Conservation (phyloP, 164 flowering plant genomes). For the Kingdonia uniflora region DNA sequence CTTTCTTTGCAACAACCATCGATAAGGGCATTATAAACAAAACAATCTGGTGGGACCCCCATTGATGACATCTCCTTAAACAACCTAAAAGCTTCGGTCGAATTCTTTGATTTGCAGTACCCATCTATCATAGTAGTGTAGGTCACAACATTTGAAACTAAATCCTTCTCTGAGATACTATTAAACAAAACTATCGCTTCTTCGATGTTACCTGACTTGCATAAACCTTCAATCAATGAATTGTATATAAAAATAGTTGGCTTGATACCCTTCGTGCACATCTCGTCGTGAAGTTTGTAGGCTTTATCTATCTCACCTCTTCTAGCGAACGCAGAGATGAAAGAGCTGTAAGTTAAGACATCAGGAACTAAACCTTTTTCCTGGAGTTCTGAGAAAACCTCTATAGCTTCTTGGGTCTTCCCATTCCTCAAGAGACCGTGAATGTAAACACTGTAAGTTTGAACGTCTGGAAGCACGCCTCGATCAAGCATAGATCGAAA, state of each 20-base stretch:
- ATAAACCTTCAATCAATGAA: slow-evolving; percentile 47
- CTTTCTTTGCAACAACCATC: slow-evolving; percentile 57
- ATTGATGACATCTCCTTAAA: slow-evolving; percentile 40
- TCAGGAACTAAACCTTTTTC: slow-evolving; percentile 50
- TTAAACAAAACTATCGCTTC: slow-evolving; percentile 47
- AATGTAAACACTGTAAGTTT: slow-evolving; percentile 41
- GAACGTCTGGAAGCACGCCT: slow-evolving; percentile 37
- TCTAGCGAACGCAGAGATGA: slow-evolving; percentile 56
- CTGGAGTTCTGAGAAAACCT: slow-evolving; percentile 34
- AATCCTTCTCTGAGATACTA: slow-evolving; percentile 31
- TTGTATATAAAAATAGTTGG: slow-evolving; percentile 62
- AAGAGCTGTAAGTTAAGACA: slow-evolving; percentile 40
- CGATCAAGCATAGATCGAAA: slow-evolving; percentile 36
- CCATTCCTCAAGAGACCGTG: slow-evolving; percentile 52
- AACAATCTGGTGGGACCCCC: slow-evolving; percentile 40
- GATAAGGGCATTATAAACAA: slow-evolving; percentile 45
- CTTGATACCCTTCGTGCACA: slow-evolving; percentile 41
- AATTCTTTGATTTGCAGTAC: slow-evolving; percentile 47
- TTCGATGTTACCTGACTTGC: slow-evolving; percentile 42
- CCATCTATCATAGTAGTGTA: slow-evolving; percentile 60
- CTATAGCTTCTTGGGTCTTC: slow-evolving; percentile 48
- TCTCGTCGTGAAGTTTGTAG: slow-evolving; percentile 37
- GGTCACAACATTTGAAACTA: slow-evolving; percentile 40
- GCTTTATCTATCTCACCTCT: slow-evolving; percentile 43
- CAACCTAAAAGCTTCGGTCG: slow-evolving; percentile 45